Evolutionary conservation across 768 basidiomycete genomes (phyloP).

Genomic region (Suillus subluteus): DNA sequence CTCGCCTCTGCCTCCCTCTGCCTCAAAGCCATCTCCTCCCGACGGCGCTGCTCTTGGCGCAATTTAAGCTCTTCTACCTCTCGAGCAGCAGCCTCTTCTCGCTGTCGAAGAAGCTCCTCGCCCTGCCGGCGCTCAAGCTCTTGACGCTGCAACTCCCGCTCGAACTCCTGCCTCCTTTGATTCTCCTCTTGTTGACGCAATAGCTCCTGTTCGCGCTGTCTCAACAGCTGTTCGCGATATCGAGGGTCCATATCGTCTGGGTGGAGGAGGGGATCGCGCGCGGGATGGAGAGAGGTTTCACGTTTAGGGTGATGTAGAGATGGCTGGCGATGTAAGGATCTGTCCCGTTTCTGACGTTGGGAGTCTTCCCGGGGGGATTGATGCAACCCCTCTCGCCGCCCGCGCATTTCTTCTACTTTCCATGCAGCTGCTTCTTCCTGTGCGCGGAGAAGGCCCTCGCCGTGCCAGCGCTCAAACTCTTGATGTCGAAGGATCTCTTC

Average conservation of each 20-base stretch:
- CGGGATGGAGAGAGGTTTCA: background rate
- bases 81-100: background rate
- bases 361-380: background rate
- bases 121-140: slow-evolving; percentile 2
- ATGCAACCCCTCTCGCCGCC: background rate
- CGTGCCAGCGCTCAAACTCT: slow-evolving; percentile 2
- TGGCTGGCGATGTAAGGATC: background rate
- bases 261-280: slow-evolving; percentile 3
- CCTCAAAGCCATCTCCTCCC: background rate
- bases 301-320: background rate
- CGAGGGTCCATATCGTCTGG: background rate
- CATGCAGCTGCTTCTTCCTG: background rate
- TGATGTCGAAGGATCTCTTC: background rate
- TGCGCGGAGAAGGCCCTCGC: background rate
- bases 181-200: background rate
- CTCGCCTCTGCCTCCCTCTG: slow-evolving; percentile 1
- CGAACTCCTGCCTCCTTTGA: background rate
- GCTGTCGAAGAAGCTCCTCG: slow-evolving; percentile 3
- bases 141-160: slow-evolving; percentile 4
- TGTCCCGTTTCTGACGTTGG: background rate
- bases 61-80: background rate
- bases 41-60: slow-evolving; percentile 5
- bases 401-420: slow-evolving; percentile 2
- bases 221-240: slow-evolving; percentile 2
- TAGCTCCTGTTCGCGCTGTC: background rate